Base-by-base conservation (phyloP, 805 yeast species). In the Candida boidinii region DNA sequence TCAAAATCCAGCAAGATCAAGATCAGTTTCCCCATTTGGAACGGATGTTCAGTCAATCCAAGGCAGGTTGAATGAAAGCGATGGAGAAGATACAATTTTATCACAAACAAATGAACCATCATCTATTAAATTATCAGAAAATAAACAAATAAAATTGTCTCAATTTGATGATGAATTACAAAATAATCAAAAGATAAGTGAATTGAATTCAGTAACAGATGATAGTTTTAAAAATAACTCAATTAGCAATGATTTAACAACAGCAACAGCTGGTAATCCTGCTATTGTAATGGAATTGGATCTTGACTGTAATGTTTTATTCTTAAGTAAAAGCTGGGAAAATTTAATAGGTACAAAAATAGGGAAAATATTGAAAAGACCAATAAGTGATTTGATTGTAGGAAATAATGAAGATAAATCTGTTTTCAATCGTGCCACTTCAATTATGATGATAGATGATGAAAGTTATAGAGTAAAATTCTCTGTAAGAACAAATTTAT, bases 281-380 rank as follows among this genome's bases (percentile, higher is more conserved):
- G 78, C 85, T 10, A 76, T 79, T n/a, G 79, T 90, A 3, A 59
- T 90, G 58, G 98, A 90, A 55, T 60, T 92, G 39, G 88, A 80
- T 47, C 58, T 86, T 49, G 79, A 79, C 46, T 86, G 96, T 20
- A 73, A 68, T 22, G 77, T 92, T n/a, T 70, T 70, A 34, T 84
- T 81, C 52, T 54, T 87, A 17, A 73, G 90, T 40, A 72, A 70
- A 41, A 73, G 79, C 42, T 90, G 96, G 96, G 80, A 77, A 42
- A 50, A 68, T 7, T 67, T 87, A 7, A 84, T 85, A 8, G 94
- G 94, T 1, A 79, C 86, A 0, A 63, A 62, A 11, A 62, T 70
- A 4, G 53, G 58, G 10, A 74, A 76, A 48, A 63, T 82, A n/a
- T 37, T 74, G 4, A 57, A 65, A 23, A 62, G 66, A 33, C 79